phyloP scores from a whole-genome alignment of 2,329 filamentous ascomycete species.

The Talaromyces sp. region DNA sequence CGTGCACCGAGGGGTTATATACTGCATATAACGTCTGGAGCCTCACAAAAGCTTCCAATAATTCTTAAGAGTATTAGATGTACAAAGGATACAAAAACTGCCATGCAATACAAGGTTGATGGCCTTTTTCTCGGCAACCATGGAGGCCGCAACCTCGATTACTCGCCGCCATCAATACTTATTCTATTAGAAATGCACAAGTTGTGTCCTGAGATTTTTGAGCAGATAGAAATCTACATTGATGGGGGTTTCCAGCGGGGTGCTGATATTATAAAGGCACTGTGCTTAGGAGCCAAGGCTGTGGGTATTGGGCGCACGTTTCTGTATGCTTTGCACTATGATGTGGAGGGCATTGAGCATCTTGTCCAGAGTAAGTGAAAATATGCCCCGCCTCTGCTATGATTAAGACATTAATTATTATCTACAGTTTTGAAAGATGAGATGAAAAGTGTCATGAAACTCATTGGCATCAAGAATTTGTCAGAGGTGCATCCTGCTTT shows the following conservation, averaged over 20 bases:
- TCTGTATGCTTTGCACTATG: neutral
- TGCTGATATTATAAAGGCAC: constrained; percentile 2
- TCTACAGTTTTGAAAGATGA: no score
- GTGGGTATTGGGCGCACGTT: neutral
- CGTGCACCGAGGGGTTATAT: no score
- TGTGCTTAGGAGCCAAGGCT: neutral
- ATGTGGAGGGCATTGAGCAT: neutral
- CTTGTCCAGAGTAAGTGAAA: neutral
- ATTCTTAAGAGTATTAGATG: constrained; percentile 1
- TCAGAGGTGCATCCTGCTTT: neutral
- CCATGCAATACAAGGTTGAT: constrained; percentile 31
- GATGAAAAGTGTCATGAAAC: neutral
- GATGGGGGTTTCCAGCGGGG: constrained; percentile 5
- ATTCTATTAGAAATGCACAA: constrained; percentile 44
- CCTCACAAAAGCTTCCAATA: constrained; percentile 1
- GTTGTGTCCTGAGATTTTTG: constrained; percentile 17
- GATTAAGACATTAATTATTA: no score
- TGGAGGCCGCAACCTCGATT: constrained; percentile 41
- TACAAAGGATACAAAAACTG: neutral
- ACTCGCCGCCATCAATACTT: constrained; percentile 39
- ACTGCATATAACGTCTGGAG: no score
- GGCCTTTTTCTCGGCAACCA: constrained; percentile 41
- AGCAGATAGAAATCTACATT: neutral
- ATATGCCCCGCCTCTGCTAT: no score
- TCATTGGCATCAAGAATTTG: neutral